A percentile compares a stretch with the other conserved stretches of the same genome.
phyloP scores from a whole-genome alignment of 2,329 filamentous ascomycete species.

The Fusarium falciforme region DNA sequence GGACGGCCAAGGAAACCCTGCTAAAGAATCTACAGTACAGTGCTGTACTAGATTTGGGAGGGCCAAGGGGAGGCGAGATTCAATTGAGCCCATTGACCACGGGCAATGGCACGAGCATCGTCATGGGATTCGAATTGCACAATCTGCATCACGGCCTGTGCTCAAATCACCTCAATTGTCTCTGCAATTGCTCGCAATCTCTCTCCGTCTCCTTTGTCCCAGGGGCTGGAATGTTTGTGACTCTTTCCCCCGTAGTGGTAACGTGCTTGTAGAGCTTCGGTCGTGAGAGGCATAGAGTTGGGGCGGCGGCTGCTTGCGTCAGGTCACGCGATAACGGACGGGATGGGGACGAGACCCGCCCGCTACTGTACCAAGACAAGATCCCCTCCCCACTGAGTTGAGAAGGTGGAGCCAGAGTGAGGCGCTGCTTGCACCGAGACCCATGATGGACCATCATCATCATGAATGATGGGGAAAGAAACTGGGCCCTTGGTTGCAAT shows the following conservation, averaged over 20 bases:
- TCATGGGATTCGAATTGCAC: slow-evolving; percentile 9
- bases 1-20: not conserved
- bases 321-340: slow-evolving; percentile 48
- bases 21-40: not conserved
- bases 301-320: slow-evolving; percentile 45
- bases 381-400: not conserved
- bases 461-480: slow-evolving; percentile 1
- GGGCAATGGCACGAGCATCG: slow-evolving; percentile 13
- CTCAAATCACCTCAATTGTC: not conserved
- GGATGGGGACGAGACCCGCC: slow-evolving; percentile 39
- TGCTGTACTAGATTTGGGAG: not conserved
- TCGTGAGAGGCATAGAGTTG: slow-evolving; percentile 36
- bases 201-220: not conserved
- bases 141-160: not conserved
- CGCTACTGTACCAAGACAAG: not conserved
- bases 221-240: not conserved
- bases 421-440: not conserved
- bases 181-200: not conserved
- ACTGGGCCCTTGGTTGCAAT: not conserved
- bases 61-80: slow-evolving; percentile 27
- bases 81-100: slow-evolving; percentile 26
- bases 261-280: slow-evolving; percentile 17
- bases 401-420: not conserved
- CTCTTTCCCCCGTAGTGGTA: slow-evolving; percentile 14
- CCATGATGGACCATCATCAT: slow-evolving; percentile 26